Percentiles rank a stretch among this genome's conserved stretches.
Evolutionary conservation across 164 flowering plant species (phyloP).

Genomic region (Stephania yunnanensis): DNA sequence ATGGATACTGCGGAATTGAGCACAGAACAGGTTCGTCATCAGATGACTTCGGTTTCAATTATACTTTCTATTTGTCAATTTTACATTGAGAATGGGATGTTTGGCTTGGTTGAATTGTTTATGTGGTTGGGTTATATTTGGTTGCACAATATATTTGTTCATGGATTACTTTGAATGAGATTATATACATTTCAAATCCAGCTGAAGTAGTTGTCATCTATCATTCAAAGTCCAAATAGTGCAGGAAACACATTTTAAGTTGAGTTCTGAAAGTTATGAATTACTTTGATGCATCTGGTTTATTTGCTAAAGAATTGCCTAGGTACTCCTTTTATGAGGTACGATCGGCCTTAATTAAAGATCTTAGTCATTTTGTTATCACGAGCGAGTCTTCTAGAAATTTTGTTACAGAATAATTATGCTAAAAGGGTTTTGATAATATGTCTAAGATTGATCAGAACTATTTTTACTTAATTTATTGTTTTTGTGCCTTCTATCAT

Average conservation of each 20-base stretch:
- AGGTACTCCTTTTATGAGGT: too few species aligned
- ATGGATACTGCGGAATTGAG: slow-evolving; percentile 25
- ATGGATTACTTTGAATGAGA: neutral
- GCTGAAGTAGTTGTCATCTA: neutral
- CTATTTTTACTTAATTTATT: too few species aligned
- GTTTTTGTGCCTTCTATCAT: too few species aligned
- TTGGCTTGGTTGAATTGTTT: too few species aligned
- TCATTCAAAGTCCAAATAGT: neutral
- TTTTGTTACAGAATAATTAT: too few species aligned
- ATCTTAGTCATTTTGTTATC: too few species aligned
- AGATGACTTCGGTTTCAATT: neutral
- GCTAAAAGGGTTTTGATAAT: too few species aligned
- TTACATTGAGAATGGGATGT: neutral
- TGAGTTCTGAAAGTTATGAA: neutral
- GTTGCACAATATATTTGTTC: neutral
- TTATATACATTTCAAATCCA: neutral
- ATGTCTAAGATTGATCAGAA: too few species aligned
- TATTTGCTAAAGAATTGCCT: neutral
- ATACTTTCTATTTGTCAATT: neutral
- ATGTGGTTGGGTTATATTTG: too few species aligned
- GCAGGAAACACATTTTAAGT: neutral
- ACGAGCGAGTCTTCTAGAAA: too few species aligned
- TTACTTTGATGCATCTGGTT: neutral
- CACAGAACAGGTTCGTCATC: slow-evolving; percentile 21
- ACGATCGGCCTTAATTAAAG: too few species aligned